A percentile compares a stretch with the other conserved stretches of the same genome.
Evolutionary conservation across 768 basidiomycete genomes (phyloP).

Genomic region (Leucosporidium creatinivorum): DNA sequence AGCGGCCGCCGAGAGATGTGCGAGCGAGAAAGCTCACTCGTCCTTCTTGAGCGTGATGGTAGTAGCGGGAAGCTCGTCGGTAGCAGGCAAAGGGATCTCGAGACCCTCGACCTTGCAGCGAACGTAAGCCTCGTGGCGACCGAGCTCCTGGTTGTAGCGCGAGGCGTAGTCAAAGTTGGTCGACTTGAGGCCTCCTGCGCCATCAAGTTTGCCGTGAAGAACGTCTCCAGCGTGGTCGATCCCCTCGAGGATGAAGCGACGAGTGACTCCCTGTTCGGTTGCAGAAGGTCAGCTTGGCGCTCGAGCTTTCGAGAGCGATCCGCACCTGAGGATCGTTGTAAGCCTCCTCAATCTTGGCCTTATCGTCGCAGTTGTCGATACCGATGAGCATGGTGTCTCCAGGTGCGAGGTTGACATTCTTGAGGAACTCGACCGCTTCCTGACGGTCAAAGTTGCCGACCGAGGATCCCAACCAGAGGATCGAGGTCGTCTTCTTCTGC

Average conservation of each 20-base stretch:
- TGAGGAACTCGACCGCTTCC: constrained; percentile 65
- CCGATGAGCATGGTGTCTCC: constrained; percentile 79
- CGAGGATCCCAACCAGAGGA: constrained; percentile 86
- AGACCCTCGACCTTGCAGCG: constrained; percentile 46
- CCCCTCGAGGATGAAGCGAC: constrained; percentile 36
- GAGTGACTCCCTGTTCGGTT: constrained; percentile 35
- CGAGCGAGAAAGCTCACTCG: constrained; percentile 49
- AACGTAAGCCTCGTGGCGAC: constrained; percentile 38
- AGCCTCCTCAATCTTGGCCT: constrained; percentile 65
- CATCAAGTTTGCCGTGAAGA: constrained; percentile 9
- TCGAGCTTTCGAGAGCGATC: neutral
- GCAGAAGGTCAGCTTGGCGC: constrained; percentile 60
- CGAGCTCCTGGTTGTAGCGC: constrained; percentile 31
- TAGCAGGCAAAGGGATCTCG: constrained; percentile 44
- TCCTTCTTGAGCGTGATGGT: constrained; percentile 54
- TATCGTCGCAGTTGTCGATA: constrained; percentile 74
- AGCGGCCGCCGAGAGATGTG: neutral
- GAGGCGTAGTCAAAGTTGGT: constrained; percentile 35
- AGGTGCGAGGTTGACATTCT: constrained; percentile 43
- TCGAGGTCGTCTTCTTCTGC: constrained; percentile 33
- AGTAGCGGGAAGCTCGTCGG: constrained; percentile 34
- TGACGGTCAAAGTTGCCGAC: constrained; percentile 78
- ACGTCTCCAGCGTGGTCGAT: constrained; percentile 31
- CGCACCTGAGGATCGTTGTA: constrained; percentile 68
- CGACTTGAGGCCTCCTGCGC: constrained; percentile 6